These are phyloP conservation scores for Zizania latifolia DNA, from an alignment of 176 grass and related monocot species.

Conservation along the genomic window DNA sequence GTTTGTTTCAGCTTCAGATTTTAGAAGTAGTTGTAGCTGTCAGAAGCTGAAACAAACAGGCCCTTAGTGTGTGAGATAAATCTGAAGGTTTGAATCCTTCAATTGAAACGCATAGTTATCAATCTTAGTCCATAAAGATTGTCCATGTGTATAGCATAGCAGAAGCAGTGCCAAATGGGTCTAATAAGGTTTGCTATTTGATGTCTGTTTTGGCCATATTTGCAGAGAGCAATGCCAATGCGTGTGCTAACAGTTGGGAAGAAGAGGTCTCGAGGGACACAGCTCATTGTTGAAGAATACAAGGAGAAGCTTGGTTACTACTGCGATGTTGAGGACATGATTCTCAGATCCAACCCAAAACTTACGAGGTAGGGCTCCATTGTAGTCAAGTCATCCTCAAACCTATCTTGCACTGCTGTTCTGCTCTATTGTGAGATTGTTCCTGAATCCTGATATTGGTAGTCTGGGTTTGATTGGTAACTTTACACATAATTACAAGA, in stretches of 20 bases:
- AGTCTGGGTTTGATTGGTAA: background rate
- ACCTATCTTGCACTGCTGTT: background rate
- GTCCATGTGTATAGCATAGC: background rate
- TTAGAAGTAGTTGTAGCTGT: no score
- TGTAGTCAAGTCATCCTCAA: background rate
- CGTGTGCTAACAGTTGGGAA: slow-evolving; percentile 78
- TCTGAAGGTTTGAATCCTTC: background rate
- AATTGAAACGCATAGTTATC: background rate
- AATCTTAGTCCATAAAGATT: background rate
- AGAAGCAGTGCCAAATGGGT: background rate
- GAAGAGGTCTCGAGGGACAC: slow-evolving; percentile 71
- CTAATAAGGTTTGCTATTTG: background rate
- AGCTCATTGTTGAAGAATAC: slow-evolving; percentile 84
- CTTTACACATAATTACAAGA: background rate
- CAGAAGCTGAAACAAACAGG: no score
- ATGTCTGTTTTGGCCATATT: background rate
- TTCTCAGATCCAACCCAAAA: slow-evolving; percentile 85
- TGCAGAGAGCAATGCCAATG: slow-evolving; percentile 70
- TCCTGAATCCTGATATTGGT: background rate
- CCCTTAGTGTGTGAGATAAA: background rate
- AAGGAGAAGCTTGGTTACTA: slow-evolving; percentile 69
- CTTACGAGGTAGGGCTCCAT: slow-evolving; percentile 39
- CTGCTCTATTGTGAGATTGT: background rate
- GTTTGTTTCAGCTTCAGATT: no score
- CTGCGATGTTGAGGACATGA: slow-evolving; percentile 55